Evolutionary conservation across 768 basidiomycete species (phyloP), one percentile per base, ranked within the genome.

Genomic region (Phylloporus sp.): DNA sequence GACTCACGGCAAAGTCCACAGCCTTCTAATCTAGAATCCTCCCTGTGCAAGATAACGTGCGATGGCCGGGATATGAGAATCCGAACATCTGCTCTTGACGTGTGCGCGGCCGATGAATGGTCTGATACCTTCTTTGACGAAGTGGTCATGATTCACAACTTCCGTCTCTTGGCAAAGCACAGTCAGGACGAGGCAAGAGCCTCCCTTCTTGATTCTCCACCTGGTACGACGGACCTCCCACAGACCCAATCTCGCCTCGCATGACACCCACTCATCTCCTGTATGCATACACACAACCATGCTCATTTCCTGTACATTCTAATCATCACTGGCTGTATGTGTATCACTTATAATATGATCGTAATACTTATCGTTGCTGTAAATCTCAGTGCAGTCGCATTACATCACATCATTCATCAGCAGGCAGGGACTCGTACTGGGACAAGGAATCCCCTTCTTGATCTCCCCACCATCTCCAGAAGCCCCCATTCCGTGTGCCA

Each of bases 61-160:
- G 59, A 70, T 41, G 71, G 70, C 29, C 70, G 73, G 39, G 68
- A 71, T 42, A 58, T 81, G 56, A 78, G 80, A 36, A 65, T 83
- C 53, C 74, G 79, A 50, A 69, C 73, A 20, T 69, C 73, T 46
- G 79, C 80, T 24, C 63, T 79, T n/a, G 65, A 74, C 27, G 63
- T 69, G 16, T 80, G 75, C 61, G 35, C 53, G 15, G 55, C 64
- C 24, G 72, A 77, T 52, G 73, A 79, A 47, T 85, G 82, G 82
- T 78, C 81, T 11, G 82, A 85, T 64, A 59, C 72, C 47, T 77
- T 82, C 63, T 83, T 84, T 50, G 80, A 84, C 52, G 80, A 82
- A 59, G 75, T 84, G 26, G 69, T 82, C 47, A 79, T 81, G 78
- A 74, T 82, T 61, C 71, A 80, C 65, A 75, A 81, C 54, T 81